A percentile compares a stretch with the other conserved stretches of the same genome.
Evolutionary conservation across 176 grass and related monocot species (phyloP).

Genomic region (Elymus sibiricus): DNA sequence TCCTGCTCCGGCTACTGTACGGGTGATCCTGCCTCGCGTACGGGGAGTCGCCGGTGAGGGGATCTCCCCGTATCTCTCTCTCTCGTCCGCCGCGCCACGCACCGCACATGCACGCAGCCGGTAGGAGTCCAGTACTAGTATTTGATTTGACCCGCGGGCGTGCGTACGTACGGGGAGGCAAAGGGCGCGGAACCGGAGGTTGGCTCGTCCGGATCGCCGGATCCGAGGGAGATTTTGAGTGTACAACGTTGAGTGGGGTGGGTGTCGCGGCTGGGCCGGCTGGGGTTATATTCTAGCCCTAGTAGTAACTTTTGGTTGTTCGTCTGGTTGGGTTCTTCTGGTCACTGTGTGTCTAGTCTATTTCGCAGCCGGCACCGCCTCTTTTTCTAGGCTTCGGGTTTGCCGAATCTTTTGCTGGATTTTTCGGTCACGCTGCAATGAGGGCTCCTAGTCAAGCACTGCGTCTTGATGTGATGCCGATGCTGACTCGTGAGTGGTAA

Average conservation of each 20-base stretch:
- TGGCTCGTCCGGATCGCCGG: background rate
- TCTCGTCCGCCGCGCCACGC: background rate
- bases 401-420: background rate
- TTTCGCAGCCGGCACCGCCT: background rate
- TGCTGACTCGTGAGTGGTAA: background rate
- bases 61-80: constrained; percentile 1
- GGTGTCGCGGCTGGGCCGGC: too few relatives aligned
- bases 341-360: background rate
- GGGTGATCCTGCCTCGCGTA: background rate
- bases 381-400: background rate
- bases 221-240: background rate
- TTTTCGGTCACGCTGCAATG: background rate
- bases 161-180: background rate
- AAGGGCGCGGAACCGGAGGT: background rate
- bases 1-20: background rate
- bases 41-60: background rate
- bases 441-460: background rate
- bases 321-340: too few relatives aligned
- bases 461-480: background rate
- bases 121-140: too few relatives aligned
- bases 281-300: background rate
- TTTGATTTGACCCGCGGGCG: background rate
- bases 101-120: background rate
- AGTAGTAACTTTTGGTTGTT: background rate
- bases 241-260: background rate